phyloP scores from a whole-genome alignment of 371 early-diverging fungal species.

The Mortierella sp. region DNA sequence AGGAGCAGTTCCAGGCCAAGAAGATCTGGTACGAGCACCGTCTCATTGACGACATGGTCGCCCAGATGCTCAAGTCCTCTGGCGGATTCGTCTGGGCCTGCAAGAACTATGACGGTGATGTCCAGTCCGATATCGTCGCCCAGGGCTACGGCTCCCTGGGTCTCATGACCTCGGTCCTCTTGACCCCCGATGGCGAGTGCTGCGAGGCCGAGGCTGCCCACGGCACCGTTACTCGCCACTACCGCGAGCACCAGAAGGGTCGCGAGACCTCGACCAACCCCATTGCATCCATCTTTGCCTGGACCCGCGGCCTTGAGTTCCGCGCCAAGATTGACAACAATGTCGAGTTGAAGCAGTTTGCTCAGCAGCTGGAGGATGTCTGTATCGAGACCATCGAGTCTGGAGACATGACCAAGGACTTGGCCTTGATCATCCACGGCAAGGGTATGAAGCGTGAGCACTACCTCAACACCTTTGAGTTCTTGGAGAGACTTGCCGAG shows the following conservation, averaged over 20 bases:
- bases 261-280: constrained; percentile 92
- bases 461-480: constrained; percentile 84
- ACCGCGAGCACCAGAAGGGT: constrained; percentile 95
- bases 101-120: constrained; percentile 96
- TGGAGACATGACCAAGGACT: constrained; percentile 94
- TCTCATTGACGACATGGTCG: constrained; percentile 97
- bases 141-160: constrained; percentile 92
- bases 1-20: constrained; percentile 71
- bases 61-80: constrained; percentile 91
- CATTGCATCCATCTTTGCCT: constrained; percentile 94
- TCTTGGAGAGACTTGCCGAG: constrained; percentile 80
- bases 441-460: constrained; percentile 74
- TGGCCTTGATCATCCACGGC: constrained; percentile 92
- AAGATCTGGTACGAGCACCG: constrained; percentile 95
- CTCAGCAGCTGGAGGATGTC: constrained; percentile 82
- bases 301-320: constrained; percentile 93
- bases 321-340: constrained; percentile 91
- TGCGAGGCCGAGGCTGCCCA: constrained; percentile 96
- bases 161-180: constrained; percentile 93
- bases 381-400: constrained; percentile 87
- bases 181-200: constrained; percentile 92
- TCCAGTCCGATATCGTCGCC: constrained; percentile 92
- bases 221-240: constrained; percentile 96
- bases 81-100: constrained; percentile 95
- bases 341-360: constrained; percentile 75